Base-by-base conservation (phyloP, 1,284 basidiomycete genomes). In the Ceratobasidium sp. region DNA sequence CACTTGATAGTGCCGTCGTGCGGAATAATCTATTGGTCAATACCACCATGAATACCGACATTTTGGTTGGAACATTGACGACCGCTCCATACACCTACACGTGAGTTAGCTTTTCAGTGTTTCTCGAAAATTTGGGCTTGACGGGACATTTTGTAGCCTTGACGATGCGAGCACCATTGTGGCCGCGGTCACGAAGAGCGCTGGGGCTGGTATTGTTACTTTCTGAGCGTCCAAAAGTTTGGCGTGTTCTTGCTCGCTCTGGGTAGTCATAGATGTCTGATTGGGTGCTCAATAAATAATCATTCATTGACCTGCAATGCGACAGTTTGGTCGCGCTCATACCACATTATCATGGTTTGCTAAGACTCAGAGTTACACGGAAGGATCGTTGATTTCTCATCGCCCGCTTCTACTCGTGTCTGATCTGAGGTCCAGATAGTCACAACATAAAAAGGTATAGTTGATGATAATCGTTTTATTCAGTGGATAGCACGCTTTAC, bases 11-110 rank as follows among this genome's bases (percentile, higher is more conserved):
- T 24, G 67, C 62, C 24, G 75, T 75, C 27, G 31, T 53, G 15
- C 51, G 44, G n/a, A 66, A 62, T 44, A 75, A 75, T 24, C 15
- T 67, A 22, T 45, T 73, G 36, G 31, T 63, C 48, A 57, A 67
- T 57, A 57, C 63, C 19, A 73, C 64, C 17, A 44, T 54, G 64
- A 50, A 69, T 47, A 71, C 65, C 24, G 59, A 65, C 33, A 24
- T 41, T 6, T 48, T 44, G 8, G 36, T 24, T 7, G 75, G 75
- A 27, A 57, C 67, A 3, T 33, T 72, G n/a, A 72, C 59, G 2
- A 50, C 53, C 11, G 45, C 51, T 19, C 65, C 65, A 22, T 75
- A 75, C 50, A 22, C 51, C 19, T 75, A 75, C 41, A 63, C 64
- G 64, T 66, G 36, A 53, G 64, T 17, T 33, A n/a, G 15, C 24